phyloP scores from a whole-genome alignment of 2,329 filamentous ascomycete species.

The Venturia effusa region DNA sequence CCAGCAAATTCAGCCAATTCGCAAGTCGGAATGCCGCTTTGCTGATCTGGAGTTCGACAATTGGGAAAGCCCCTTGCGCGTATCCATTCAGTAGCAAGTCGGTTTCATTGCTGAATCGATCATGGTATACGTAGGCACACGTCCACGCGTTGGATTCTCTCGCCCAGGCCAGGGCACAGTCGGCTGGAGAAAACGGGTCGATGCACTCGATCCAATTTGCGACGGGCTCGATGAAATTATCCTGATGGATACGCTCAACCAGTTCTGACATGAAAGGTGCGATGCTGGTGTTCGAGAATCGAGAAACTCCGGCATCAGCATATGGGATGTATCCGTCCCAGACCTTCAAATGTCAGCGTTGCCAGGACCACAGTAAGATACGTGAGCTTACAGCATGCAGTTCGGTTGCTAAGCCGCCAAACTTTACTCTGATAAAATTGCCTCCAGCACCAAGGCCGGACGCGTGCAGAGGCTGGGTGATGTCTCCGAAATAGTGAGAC shows the following conservation, averaged over 20 bases:
- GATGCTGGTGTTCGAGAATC: constrained; percentile 26
- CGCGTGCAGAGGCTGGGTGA: constrained; percentile 58
- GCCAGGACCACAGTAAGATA: not conserved
- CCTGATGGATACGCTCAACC: constrained; percentile 24
- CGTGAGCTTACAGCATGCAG: constrained; percentile 24
- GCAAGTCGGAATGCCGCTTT: constrained; percentile 29
- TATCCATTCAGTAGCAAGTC: constrained; percentile 22
- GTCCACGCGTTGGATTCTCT: constrained; percentile 28
- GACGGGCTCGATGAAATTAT: constrained; percentile 25
- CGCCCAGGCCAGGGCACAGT: constrained; percentile 28
- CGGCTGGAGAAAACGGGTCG: constrained; percentile 21
- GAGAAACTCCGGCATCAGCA: constrained; percentile 23
- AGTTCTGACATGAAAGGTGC: constrained; percentile 25
- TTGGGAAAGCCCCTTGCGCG: constrained; percentile 26
- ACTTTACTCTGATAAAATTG: constrained; percentile 34
- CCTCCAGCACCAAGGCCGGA: constrained; percentile 35
- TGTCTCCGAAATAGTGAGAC: constrained; percentile 55
- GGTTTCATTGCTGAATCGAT: constrained; percentile 22
- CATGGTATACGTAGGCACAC: constrained; percentile 29
- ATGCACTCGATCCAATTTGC: constrained; percentile 27
- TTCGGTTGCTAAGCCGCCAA: constrained; percentile 28
- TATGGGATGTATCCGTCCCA: constrained; percentile 31
- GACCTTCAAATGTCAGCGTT: constrained; percentile 17
- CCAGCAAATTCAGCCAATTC: constrained; percentile 28
- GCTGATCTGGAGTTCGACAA: constrained; percentile 30